These are phyloP conservation scores for Euphorbia peplus DNA, from an alignment of 345 rosid genomes.

Conservation along the genomic window DNA sequence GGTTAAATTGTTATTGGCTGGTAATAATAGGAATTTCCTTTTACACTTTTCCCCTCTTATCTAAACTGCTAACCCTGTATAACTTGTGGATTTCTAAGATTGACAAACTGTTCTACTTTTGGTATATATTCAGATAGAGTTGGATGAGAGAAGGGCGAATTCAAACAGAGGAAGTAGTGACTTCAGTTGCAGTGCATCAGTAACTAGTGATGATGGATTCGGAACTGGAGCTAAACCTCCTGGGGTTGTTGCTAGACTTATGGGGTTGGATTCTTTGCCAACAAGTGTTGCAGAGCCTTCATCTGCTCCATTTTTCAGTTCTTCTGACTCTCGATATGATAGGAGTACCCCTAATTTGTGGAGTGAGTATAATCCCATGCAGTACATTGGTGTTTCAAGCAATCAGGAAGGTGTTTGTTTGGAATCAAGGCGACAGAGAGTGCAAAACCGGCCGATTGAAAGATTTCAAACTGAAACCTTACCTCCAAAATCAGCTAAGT, in stretches of 20 bases:
- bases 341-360: constrained; percentile 30
- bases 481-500: constrained; percentile 75
- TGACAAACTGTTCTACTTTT: constrained; percentile 18
- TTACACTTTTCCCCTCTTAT: no score
- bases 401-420: constrained; percentile 34
- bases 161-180: constrained; percentile 47
- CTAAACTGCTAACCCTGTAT: constrained; percentile 8
- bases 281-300: constrained; percentile 39
- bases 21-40: no score
- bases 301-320: constrained; percentile 34
- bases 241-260: constrained; percentile 88
- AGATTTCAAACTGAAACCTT: constrained; percentile 77
- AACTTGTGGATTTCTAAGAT: not conserved
- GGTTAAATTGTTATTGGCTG: no score
- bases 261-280: constrained; percentile 94
- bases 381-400: constrained; percentile 30
- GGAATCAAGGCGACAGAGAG: constrained; percentile 39
- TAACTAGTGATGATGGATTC: constrained; percentile 61
- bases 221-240: constrained; percentile 70
- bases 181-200: constrained; percentile 56
- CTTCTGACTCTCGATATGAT: constrained; percentile 27
- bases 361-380: constrained; percentile 43
- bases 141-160: constrained; percentile 41
- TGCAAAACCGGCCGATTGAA: constrained; percentile 50
- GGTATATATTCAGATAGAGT: constrained; percentile 38